Evolutionary conservation across 768 basidiomycete genomes (phyloP).

Genomic region (Tulasnella sp.): DNA sequence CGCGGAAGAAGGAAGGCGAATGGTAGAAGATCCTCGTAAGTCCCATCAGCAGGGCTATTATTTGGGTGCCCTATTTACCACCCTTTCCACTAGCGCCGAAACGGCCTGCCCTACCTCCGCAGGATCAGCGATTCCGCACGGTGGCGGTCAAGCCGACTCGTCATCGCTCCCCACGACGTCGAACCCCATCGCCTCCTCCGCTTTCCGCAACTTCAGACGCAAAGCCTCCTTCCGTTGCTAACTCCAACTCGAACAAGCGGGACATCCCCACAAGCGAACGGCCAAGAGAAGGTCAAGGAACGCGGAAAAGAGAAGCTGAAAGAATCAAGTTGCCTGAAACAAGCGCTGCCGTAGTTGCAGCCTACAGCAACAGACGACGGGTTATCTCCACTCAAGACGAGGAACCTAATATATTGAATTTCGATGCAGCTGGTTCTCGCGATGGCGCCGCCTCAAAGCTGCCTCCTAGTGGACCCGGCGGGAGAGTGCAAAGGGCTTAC

Average conservation of each 20-base stretch:
- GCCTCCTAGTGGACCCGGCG: slow-evolving; percentile 11
- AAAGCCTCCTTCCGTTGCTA: not conserved
- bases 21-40: not conserved
- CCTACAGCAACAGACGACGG: slow-evolving; percentile 4
- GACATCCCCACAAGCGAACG: not conserved
- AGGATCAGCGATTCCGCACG: slow-evolving; percentile 1
- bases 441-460: not conserved
- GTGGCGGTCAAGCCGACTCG: not conserved
- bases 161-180: not conserved
- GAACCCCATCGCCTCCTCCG: not conserved
- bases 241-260: not conserved
- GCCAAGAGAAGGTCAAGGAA: not conserved
- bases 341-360: not conserved
- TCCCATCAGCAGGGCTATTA: not conserved
- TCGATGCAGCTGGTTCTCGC: not conserved
- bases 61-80: not conserved
- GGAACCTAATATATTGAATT: not conserved
- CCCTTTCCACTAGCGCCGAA: not conserved
- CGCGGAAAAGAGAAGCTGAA: not conserved
- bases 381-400: not conserved
- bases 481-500: not conserved
- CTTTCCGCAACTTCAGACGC: not conserved
- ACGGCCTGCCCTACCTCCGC: not conserved
- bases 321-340: not conserved
- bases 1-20: not conserved